Evolutionary conservation across 179 eudicot species (phyloP), one percentile per base, ranked within the genome.

Genomic region (Silene noctiflora): DNA sequence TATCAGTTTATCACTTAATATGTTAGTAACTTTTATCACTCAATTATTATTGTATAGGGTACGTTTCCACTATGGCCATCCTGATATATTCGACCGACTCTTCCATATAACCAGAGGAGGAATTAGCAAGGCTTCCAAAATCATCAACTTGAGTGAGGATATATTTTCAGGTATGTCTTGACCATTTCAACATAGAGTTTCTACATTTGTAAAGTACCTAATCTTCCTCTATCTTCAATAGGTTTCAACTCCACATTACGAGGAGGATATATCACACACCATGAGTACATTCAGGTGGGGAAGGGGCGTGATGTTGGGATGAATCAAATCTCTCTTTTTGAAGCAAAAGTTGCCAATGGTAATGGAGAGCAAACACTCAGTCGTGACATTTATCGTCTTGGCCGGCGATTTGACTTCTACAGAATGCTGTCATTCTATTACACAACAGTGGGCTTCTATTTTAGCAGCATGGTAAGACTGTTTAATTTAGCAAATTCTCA

Each of bases 271-370:
- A 86, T 94, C 69, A 94, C 98, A 68, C 97, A 94, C 79, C 96
- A 94, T 44, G 98, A 94, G 81, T 94, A 94, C 82, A 91, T 94
- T 77, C 98, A 94, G 81, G 98, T 92, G 42, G 98, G 98, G 67
- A 94, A 94, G 86, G 98, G 98, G 33, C 87, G 98, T 76, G 98
- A 94, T 78, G 98, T 94, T 33, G 98, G 98, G 48, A 87, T 94
- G 92, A 94, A 90, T 82, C 98, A 85, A 71, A 85, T 85, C 70
- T 81, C 88, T 42, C 78, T 81, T 29, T 85, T 83, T 77, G 88
- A 85, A 77, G 88, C 88, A 68, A 85, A 81, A 83, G 84, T 85
- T 56, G 84, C 86, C 73, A 85, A 79, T 81, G 88, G 88, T 27
- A 85, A 85, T 79, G 86, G 88, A 76, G 86, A 85, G 84, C 88